Evolutionary conservation across 1,284 basidiomycete genomes (phyloP).

Genomic region (Sporisorium graminicola): DNA sequence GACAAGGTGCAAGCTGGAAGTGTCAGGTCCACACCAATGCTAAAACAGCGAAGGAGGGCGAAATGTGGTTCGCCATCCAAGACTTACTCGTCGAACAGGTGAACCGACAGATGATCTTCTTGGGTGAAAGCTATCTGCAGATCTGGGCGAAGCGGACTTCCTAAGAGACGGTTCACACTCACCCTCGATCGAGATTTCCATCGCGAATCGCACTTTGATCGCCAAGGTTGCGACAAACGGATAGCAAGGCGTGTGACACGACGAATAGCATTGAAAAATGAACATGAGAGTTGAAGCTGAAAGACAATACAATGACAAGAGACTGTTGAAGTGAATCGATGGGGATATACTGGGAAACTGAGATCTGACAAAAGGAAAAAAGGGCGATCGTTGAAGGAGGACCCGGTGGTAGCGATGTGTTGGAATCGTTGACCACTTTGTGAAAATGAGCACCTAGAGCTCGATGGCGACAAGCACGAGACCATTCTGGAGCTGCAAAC

Average conservation of each 20-base stretch:
- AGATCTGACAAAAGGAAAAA: background rate
- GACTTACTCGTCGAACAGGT: constrained; percentile 96
- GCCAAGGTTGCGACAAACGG: background rate
- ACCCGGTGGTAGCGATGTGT: constrained; percentile 2
- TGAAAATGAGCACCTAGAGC: no score
- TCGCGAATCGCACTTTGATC: background rate
- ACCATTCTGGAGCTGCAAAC: constrained; percentile 21
- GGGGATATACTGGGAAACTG: constrained; percentile 26
- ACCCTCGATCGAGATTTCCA: background rate
- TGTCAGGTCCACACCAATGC: constrained; percentile 79
- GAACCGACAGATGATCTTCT: constrained; percentile 95
- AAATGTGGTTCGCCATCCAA: constrained; percentile 97
- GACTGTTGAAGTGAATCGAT: constrained; percentile 32
- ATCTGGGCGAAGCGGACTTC: constrained; percentile 49
- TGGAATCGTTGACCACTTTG: constrained; percentile 14
- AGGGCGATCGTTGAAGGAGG: background rate
- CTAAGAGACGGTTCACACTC: no score
- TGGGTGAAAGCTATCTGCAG: constrained; percentile 91
- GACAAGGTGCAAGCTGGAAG: constrained; percentile 90
- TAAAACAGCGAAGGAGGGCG: constrained; percentile 64
- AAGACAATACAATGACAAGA: constrained; percentile 22
- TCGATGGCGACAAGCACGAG: constrained; percentile 53
- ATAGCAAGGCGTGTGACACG: background rate
- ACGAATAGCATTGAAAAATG: constrained; percentile 1
- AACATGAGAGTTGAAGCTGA: constrained; percentile 10